These are phyloP conservation scores for Rubia tinctorum DNA, from an alignment of 305 asterid genomes.

Conservation along the genomic window DNA sequence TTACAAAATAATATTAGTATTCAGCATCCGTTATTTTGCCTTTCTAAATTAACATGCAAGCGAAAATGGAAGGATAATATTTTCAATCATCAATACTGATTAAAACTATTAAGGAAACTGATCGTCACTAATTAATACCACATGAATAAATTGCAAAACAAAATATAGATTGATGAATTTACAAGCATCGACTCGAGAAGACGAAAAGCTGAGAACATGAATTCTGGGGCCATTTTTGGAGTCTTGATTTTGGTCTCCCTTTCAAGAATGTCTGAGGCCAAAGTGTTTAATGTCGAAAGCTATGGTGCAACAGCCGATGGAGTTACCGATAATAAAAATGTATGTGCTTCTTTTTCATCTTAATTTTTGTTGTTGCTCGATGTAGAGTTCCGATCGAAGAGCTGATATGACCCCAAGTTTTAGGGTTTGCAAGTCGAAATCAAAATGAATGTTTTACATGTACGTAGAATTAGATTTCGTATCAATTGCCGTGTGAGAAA, in stretches of 20 bases:
- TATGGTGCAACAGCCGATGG: constrained; percentile 61
- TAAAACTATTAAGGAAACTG: neutral
- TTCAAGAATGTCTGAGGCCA: constrained; percentile 16
- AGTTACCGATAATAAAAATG: constrained; percentile 38
- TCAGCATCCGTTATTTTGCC: neutral
- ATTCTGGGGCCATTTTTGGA: neutral
- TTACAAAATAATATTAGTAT: neutral
- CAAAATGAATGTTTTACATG: no score
- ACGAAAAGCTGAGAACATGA: constrained; percentile 25
- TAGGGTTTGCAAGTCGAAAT: no score
- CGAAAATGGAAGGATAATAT: neutral
- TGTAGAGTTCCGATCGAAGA: no score
- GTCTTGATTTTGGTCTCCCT: constrained; percentile 14
- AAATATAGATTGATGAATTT: neutral
- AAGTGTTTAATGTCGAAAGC: constrained; percentile 38
- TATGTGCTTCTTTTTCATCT: constrained; percentile 13
- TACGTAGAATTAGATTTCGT: no score
- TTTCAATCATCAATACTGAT: neutral
- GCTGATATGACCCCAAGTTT: no score
- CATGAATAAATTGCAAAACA: neutral
- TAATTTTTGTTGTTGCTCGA: neutral
- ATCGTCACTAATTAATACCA: neutral
- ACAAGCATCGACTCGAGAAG: neutral
- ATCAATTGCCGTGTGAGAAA: neutral
- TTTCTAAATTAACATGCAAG: neutral